Percentiles rank a stretch among this genome's conserved stretches.
Conservation (phyloP, 805 yeast genomes). For the Wickerhamomyces silvicola region DNA sequence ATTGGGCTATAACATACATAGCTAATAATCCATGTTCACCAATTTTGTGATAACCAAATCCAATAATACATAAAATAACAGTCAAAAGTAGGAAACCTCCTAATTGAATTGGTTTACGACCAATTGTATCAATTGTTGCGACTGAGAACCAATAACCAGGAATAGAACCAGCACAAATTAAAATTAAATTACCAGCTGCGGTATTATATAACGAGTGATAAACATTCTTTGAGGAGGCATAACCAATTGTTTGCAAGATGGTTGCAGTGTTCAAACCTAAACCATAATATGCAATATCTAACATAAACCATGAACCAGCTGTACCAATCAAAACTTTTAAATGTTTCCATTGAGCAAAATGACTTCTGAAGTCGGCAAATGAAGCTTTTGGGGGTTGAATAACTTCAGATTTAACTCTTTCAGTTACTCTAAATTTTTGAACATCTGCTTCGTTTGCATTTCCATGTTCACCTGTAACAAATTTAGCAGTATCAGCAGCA, state of each 20-base stretch:
- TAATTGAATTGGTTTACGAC: slow-evolving; percentile 80
- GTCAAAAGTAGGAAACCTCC: slow-evolving; percentile 72
- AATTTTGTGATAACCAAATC: slow-evolving; percentile 75
- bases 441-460: slow-evolving; percentile 40
- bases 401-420: slow-evolving; percentile 46
- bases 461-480: slow-evolving; percentile 44
- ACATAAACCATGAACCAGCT: slow-evolving; percentile 85
- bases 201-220: slow-evolving; percentile 66
- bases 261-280: slow-evolving; percentile 75
- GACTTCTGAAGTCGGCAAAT: slow-evolving; percentile 59
- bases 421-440: slow-evolving; percentile 39
- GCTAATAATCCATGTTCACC: slow-evolving; percentile 64
- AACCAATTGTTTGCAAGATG: slow-evolving; percentile 79
- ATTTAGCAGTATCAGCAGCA: slow-evolving; percentile 49
- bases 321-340: slow-evolving; percentile 81
- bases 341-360: slow-evolving; percentile 81
- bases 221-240: slow-evolving; percentile 63
- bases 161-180: slow-evolving; percentile 90
- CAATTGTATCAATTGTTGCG: slow-evolving; percentile 72
- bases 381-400: slow-evolving; percentile 76
- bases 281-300: slow-evolving; percentile 90
- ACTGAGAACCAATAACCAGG: slow-evolving; percentile 91
- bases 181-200: slow-evolving; percentile 88
- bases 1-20: slow-evolving; percentile 73
- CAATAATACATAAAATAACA: slow-evolving; percentile 67